Evolutionary conservation across 257 asterid genomes (phyloP), one percentile per base, ranked within the genome.

Genomic region (Marsdenia floribunda): DNA sequence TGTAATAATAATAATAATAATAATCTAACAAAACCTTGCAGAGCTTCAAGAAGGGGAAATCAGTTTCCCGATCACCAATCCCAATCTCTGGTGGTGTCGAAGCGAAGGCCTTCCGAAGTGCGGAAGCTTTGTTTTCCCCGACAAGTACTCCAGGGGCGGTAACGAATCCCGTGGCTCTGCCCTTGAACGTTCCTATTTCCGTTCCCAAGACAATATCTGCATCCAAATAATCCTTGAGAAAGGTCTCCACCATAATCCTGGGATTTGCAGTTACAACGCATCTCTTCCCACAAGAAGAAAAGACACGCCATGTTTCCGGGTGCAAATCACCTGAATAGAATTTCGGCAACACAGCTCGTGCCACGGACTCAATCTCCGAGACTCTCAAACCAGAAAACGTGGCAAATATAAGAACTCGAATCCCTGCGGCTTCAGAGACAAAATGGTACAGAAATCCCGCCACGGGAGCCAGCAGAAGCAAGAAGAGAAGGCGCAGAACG

Each of bases 241-340:
- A 85, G 0, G 88, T 47, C 81, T 91, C 97, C 54, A 87, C 94
- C 96, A 91, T 89, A 49, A 91, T 81, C 83, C 91, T 69, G 0
- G 97, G 96, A 81, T 86, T 91, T 0, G 96, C 94, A 3, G 97
- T 91, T 13, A 88, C 80, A 50, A 87, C 89, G 72, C 86, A 87
- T 71, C 83, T 86, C 68, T 63, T 80, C 77, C 92, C 88, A 50
- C 97, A 88, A 2, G 96, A 80, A 0, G 93, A 87, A 59, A 91
- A 88, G 37, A 88, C 93, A 3, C 86, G 90, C 92, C 92, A 88
- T 6, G 95, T 60, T 64, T 90, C 93, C 0, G 96, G 96, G n/a
- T 90, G 94, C 82, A 91, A 42, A 65, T 87, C 95, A 1, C 72
- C 69, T 9, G 89, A 83, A 76, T 91, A 90, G 46, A 85, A 87